These are phyloP conservation scores for Metrosideros polymorpha DNA, from an alignment of 441 rosid genomes.

Conservation along the genomic window DNA sequence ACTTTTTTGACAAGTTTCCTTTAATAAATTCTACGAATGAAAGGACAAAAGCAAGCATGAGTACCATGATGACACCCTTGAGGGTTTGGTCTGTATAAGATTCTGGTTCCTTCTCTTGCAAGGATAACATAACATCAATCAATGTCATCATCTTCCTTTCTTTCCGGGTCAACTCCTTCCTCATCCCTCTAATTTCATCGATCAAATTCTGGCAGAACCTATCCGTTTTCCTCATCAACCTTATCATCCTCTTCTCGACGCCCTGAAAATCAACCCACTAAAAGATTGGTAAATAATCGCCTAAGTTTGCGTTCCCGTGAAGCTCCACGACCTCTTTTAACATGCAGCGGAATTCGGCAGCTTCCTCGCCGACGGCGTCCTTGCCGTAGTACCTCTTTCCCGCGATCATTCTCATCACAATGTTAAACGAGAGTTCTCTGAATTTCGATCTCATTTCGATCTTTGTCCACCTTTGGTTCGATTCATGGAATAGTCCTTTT, in stretches of 20 bases:
- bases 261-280: not conserved
- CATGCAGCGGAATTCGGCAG: not conserved
- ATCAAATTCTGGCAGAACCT: not conserved
- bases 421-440: not conserved
- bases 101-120: not conserved
- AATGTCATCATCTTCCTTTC: not conserved
- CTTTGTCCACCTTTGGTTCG: not conserved
- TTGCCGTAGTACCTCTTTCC: not conserved
- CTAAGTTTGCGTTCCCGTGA: not conserved
- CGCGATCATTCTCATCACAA: not conserved
- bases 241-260: not conserved
- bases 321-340: not conserved
- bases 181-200: not conserved
- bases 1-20: no score
- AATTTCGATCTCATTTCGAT: not conserved
- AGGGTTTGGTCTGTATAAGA: not conserved
- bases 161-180: not conserved
- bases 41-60: not conserved
- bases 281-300: not conserved
- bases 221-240: not conserved
- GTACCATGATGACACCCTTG: not conserved
- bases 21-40: not conserved
- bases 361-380: not conserved
- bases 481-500: not conserved
- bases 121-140: not conserved